Conservation (phyloP, 257 asterid genomes). For the Orobanche coerulescens region DNA sequence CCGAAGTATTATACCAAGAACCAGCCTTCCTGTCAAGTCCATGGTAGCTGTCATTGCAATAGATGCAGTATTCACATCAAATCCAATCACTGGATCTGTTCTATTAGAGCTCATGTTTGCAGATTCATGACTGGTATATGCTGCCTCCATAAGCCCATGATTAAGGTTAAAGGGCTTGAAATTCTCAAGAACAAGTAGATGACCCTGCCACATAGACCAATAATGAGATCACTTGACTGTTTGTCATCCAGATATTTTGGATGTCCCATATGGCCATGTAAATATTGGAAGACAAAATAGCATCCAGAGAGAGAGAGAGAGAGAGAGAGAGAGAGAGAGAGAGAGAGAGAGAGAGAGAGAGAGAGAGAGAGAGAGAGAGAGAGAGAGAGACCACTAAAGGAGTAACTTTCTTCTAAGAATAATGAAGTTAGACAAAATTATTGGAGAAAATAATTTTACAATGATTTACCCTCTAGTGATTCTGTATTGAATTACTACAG, state of each 20-base stretch:
- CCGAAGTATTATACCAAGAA: conserved; percentile 55
- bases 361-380: too few relatives aligned
- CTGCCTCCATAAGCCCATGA: conserved; percentile 94
- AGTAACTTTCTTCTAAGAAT: conserved; percentile 1
- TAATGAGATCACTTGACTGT: conserved; percentile 21
- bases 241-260: conserved; percentile 1
- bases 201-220: conserved; percentile 55
- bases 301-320: too few relatives aligned
- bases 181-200: conserved; percentile 74
- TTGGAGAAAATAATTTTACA: too few relatives aligned
- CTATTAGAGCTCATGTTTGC: conserved; percentile 37
- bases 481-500: too few relatives aligned
- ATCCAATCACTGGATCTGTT: conserved; percentile 26
- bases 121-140: conserved; percentile 68
- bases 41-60: conserved; percentile 92
- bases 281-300: neutral
- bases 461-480: too few relatives aligned
- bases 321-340: too few relatives aligned
- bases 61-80: conserved; percentile 51
- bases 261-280: neutral
- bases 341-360: too few relatives aligned
- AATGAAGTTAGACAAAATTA: neutral
- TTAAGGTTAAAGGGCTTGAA: conserved; percentile 65
- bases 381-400: neutral
- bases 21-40: conserved; percentile 73